phyloP scores from a whole-genome alignment of 352 stramenopile species.

The Phytophthora agathidicida region DNA sequence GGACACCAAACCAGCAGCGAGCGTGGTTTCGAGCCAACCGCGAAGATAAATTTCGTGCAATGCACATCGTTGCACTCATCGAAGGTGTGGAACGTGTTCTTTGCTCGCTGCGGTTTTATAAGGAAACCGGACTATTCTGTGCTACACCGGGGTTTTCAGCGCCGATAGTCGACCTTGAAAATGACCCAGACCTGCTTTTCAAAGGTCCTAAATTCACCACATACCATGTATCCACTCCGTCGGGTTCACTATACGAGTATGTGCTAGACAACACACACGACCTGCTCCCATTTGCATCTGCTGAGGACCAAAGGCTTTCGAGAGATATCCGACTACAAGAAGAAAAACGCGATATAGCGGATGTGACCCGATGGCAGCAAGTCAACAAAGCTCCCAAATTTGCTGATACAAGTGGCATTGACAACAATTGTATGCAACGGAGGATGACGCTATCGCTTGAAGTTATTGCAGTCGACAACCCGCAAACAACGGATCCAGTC shows the following conservation, averaged over 20 bases:
- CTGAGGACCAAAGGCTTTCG: slow-evolving; percentile 44
- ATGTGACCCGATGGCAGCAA: slow-evolving; percentile 40
- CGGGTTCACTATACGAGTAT: slow-evolving; percentile 58
- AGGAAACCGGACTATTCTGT: slow-evolving; percentile 55
- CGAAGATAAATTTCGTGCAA: slow-evolving; percentile 60
- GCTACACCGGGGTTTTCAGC: slow-evolving; percentile 62
- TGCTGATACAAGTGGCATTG: not conserved
- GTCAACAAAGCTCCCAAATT: slow-evolving; percentile 7
- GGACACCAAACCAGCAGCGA: slow-evolving; percentile 42
- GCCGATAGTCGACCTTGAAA: slow-evolving; percentile 37
- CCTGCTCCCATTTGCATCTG: slow-evolving; percentile 43
- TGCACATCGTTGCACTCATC: slow-evolving; percentile 64
- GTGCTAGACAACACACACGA: slow-evolving; percentile 67
- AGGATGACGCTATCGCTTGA: slow-evolving; percentile 34
- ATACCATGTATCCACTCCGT: slow-evolving; percentile 38
- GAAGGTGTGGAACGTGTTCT: slow-evolving; percentile 47
- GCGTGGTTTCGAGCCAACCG: slow-evolving; percentile 49
- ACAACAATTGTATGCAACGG: not conserved
- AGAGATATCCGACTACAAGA: slow-evolving; percentile 55
- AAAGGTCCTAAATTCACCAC: slow-evolving; percentile 58
- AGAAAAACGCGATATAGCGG: slow-evolving; percentile 35
- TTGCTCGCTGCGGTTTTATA: slow-evolving; percentile 57
- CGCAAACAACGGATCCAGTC: slow-evolving; percentile 26
- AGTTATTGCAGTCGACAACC: slow-evolving; percentile 34
- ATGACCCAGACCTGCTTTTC: slow-evolving; percentile 32